These are phyloP conservation scores for Mortierella antarctica DNA, from an alignment of 192 early-diverging fungal species.

Conservation along the genomic window DNA sequence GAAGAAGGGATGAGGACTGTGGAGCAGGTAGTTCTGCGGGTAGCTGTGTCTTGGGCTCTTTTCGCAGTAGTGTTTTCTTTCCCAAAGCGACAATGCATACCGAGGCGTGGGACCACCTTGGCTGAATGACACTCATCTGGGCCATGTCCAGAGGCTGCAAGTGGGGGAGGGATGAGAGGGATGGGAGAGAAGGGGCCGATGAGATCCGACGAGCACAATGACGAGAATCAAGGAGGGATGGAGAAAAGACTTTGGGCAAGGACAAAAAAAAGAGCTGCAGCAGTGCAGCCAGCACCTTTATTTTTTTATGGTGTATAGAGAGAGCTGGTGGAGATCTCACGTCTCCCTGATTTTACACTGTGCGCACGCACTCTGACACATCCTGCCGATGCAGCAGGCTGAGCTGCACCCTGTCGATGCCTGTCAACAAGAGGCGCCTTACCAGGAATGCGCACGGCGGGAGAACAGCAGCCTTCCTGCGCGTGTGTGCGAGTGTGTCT, in stretches of 20 bases:
- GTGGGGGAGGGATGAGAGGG: too few species aligned
- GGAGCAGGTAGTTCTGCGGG: background rate
- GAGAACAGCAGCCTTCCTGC: background rate
- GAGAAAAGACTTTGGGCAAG: background rate
- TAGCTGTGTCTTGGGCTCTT: background rate
- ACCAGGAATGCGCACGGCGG: too few species aligned
- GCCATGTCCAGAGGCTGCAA: background rate
- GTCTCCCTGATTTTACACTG: too few species aligned
- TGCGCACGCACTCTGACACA: too few species aligned
- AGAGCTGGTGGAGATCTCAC: too few species aligned
- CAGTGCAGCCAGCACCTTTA: too few species aligned
- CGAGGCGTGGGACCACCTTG: slow-evolving; percentile 41
- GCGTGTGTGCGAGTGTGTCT: background rate
- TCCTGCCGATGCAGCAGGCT: too few species aligned
- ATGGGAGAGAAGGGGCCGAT: too few species aligned
- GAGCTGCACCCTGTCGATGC: too few species aligned
- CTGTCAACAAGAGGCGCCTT: too few species aligned
- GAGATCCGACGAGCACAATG: too few species aligned
- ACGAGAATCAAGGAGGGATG: background rate
- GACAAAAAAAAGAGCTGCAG: background rate
- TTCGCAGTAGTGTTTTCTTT: background rate
- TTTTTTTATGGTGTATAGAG: too few species aligned
- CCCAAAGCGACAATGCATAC: slow-evolving; percentile 2
- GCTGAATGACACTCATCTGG: slow-evolving; percentile 17
- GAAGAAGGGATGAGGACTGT: background rate